Percentiles rank a stretch among this genome's conserved stretches.
phyloP scores from a whole-genome alignment of 352 stramenopile species.

The Phytophthora lateralis region DNA sequence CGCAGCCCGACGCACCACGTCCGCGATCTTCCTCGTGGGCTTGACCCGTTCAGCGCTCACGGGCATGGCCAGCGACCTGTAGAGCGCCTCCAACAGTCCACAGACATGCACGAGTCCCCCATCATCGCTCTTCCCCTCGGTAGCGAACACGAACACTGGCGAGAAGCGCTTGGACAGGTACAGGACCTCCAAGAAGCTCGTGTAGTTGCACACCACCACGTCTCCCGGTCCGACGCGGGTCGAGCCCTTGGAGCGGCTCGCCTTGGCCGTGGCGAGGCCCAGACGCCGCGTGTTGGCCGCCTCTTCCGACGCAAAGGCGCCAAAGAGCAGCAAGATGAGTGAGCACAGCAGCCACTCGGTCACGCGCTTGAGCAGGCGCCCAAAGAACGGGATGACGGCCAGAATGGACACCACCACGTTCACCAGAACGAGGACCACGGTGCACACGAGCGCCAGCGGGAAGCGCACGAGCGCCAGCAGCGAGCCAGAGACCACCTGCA shows the following conservation, averaged over 20 bases:
- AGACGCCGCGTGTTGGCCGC: slow-evolving; percentile 74
- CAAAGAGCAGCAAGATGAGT: slow-evolving; percentile 66
- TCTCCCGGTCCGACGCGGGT: slow-evolving; percentile 54
- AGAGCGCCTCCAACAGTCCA: slow-evolving; percentile 69
- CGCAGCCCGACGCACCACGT: slow-evolving; percentile 65
- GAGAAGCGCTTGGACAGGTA: slow-evolving; percentile 83
- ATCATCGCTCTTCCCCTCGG: slow-evolving; percentile 44
- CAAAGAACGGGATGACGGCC: slow-evolving; percentile 66
- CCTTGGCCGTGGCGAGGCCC: slow-evolving; percentile 57
- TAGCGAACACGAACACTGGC: slow-evolving; percentile 76
- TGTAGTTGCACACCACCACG: slow-evolving; percentile 85
- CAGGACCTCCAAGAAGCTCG: slow-evolving; percentile 79
- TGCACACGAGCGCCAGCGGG: slow-evolving; percentile 52
- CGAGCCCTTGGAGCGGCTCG: slow-evolving; percentile 22
- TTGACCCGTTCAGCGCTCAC: slow-evolving; percentile 43
- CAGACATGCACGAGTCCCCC: slow-evolving; percentile 71
- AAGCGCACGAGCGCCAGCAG: slow-evolving; percentile 56
- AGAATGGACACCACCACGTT: slow-evolving; percentile 65
- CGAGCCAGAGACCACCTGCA: slow-evolving; percentile 54
- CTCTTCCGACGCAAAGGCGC: slow-evolving; percentile 73
- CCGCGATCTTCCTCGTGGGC: slow-evolving; percentile 62
- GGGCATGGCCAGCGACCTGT: slow-evolving; percentile 57
- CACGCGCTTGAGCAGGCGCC: slow-evolving; percentile 68
- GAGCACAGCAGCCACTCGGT: slow-evolving; percentile 78
- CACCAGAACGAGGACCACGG: slow-evolving; percentile 45